Percentiles rank a stretch among this genome's conserved stretches.
phyloP scores from a whole-genome alignment of 2,329 filamentous ascomycete genomes.

The Stagonosporopsis cucurbitacearum region DNA sequence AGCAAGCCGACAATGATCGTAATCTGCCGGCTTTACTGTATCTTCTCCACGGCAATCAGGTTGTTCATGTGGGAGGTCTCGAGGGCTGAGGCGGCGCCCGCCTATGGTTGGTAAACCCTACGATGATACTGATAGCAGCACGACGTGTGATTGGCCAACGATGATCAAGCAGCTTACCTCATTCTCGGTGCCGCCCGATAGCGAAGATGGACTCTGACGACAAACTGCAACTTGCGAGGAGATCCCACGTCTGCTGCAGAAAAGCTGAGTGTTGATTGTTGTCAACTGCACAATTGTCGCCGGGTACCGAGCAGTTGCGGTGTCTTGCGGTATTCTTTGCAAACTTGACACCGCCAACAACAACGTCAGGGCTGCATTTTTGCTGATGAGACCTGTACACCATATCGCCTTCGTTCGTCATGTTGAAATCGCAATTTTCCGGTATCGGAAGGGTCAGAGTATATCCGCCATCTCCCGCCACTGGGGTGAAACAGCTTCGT shows the following conservation, averaged over 20 bases:
- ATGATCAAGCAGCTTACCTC: slow-evolving; percentile 25
- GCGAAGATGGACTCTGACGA: slow-evolving; percentile 19
- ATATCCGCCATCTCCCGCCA: background rate
- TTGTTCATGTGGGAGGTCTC: slow-evolving; percentile 25
- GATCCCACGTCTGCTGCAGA: slow-evolving; percentile 30
- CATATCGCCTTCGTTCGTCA: background rate
- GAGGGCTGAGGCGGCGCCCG: slow-evolving; percentile 26
- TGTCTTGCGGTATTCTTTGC: slow-evolving; percentile 14
- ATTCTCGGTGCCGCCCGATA: slow-evolving; percentile 41
- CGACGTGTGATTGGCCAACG: slow-evolving; percentile 33
- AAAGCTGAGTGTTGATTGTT: slow-evolving; percentile 31
- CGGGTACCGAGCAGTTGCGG: slow-evolving; percentile 32
- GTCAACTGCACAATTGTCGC: slow-evolving; percentile 29
- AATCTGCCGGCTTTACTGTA: slow-evolving; percentile 31
- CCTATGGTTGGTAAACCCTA: slow-evolving; percentile 39
- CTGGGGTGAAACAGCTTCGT: background rate
- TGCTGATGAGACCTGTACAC: background rate
- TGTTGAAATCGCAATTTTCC: slow-evolving; percentile 8
- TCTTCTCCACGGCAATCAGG: slow-evolving; percentile 33
- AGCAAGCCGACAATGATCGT: slow-evolving; percentile 41
- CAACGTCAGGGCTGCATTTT: background rate
- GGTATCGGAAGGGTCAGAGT: slow-evolving; percentile 1
- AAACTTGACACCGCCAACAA: background rate
- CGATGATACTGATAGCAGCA: slow-evolving; percentile 35
- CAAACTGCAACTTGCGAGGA: slow-evolving; percentile 14